Conservation (phyloP, 2,329 filamentous ascomycete species). For the Aspergillus niger region DNA sequence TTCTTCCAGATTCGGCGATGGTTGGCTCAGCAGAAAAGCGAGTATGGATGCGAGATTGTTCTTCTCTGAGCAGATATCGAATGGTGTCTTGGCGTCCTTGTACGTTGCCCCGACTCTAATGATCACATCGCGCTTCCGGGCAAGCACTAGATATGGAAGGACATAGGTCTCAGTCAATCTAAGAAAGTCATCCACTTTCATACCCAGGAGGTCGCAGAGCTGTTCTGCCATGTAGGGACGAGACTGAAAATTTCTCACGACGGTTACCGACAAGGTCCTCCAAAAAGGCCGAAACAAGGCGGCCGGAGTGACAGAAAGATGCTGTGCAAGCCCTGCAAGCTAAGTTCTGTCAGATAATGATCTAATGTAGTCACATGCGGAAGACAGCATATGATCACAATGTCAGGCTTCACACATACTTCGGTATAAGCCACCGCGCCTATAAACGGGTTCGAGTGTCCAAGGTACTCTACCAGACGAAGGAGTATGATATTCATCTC, state of each 20-base stretch:
- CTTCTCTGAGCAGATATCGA: conserved; percentile 64
- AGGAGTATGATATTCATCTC: conserved; percentile 85
- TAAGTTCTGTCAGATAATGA: conserved; percentile 27
- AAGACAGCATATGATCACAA: background rate
- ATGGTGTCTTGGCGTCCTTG: conserved; percentile 53
- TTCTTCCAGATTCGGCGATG: conserved; percentile 65
- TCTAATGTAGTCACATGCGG: background rate
- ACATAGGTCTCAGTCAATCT: conserved; percentile 76
- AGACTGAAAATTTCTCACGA: conserved; percentile 77
- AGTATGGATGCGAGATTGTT: conserved; percentile 62
- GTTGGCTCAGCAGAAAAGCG: conserved; percentile 59
- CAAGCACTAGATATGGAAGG: conserved; percentile 81
- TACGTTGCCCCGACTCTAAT: conserved; percentile 75
- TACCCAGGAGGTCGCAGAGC: conserved; percentile 77
- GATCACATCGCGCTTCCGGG: conserved; percentile 75
- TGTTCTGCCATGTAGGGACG: conserved; percentile 80
- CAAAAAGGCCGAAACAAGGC: conserved; percentile 84
- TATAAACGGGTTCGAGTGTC: conserved; percentile 76
- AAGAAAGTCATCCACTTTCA: conserved; percentile 73
- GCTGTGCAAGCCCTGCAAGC: conserved; percentile 71
- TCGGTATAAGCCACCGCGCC: conserved; percentile 83
- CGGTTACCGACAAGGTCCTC: conserved; percentile 77
- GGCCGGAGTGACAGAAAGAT: conserved; percentile 62
- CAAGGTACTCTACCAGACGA: conserved; percentile 81
- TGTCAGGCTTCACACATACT: conserved; percentile 45